A percentile compares a stretch with the other conserved stretches of the same genome.
These are phyloP conservation scores for Lactarius tabidus DNA, from an alignment of 768 basidiomycete genomes.

Conservation along the genomic window DNA sequence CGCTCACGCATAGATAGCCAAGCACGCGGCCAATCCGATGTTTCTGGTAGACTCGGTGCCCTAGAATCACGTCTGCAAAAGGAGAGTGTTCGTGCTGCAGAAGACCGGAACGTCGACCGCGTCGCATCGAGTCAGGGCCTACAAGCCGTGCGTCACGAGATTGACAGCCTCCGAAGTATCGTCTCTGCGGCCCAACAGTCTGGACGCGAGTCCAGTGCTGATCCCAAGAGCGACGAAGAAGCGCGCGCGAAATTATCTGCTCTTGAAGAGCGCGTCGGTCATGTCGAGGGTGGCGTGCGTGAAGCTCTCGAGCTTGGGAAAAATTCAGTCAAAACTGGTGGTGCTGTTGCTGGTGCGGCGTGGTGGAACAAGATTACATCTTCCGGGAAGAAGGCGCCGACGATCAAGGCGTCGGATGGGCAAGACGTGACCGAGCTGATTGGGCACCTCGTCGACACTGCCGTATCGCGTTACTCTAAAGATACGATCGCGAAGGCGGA, in stretches of 20 bases:
- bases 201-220: conserved; percentile 15
- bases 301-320: conserved; percentile 70
- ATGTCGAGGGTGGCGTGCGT: conserved; percentile 59
- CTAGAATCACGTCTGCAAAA: conserved; percentile 54
- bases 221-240: conserved; percentile 46
- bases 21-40: conserved; percentile 45
- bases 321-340: conserved; percentile 38
- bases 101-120: conserved; percentile 49
- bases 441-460: conserved; percentile 68
- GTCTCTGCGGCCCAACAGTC: conserved; percentile 35
- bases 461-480: conserved; percentile 64
- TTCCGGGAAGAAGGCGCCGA: conserved; percentile 40
- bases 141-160: conserved; percentile 22
- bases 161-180: conserved; percentile 19
- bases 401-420: conserved; percentile 71
- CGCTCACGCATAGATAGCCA: conserved; percentile 52
- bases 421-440: conserved; percentile 70
- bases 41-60: conserved; percentile 49
- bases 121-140: conserved; percentile 31
- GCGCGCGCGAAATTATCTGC: conserved; percentile 49
- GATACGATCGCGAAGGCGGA: conserved; percentile 81
- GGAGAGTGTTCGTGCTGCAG: conserved; percentile 44
- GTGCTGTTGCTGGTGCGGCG: conserved; percentile 38
- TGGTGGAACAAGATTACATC: conserved; percentile 68
- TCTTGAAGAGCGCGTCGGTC: conserved; percentile 60